Evolutionary conservation across 2,329 filamentous ascomycete species (phyloP).

Genomic region (Epichloe brachyelytri): DNA sequence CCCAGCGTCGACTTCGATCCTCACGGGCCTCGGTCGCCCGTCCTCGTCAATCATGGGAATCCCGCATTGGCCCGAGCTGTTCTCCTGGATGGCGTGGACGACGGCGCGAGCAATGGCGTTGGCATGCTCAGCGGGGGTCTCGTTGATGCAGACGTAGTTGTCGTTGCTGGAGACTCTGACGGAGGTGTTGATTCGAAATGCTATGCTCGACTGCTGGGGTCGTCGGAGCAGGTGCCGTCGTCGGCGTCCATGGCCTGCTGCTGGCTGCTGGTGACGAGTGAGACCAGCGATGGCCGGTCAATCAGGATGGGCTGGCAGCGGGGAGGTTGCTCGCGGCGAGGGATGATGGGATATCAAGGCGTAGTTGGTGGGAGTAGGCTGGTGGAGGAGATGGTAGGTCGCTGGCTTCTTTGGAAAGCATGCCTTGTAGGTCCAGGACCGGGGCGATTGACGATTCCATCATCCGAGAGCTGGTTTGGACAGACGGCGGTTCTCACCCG

Average conservation of each 20-base stretch:
- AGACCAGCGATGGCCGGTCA: background rate
- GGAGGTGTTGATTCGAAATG: constrained; percentile 34
- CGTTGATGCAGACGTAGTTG: constrained; percentile 34
- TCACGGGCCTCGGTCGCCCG: constrained; percentile 27
- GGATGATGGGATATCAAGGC: constrained; percentile 1
- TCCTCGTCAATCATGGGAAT: constrained; percentile 34
- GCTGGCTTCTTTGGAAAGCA: constrained; percentile 7
- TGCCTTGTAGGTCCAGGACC: background rate
- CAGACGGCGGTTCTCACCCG: too few species aligned
- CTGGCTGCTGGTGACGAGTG: background rate
- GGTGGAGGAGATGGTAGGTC: constrained; percentile 15
- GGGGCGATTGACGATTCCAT: constrained; percentile 2
- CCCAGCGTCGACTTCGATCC: constrained; percentile 32
- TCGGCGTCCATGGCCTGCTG: background rate
- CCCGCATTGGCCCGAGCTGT: constrained; percentile 24
- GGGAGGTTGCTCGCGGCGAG: background rate
- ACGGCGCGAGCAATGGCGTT: constrained; percentile 31
- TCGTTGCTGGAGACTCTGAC: constrained; percentile 32
- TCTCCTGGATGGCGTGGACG: constrained; percentile 29
- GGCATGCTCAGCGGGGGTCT: constrained; percentile 27
- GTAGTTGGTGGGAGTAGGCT: constrained; percentile 16
- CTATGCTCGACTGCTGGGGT: constrained; percentile 23
- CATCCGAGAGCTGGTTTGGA: background rate
- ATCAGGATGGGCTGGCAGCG: background rate
- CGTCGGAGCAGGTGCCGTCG: background rate